Evolutionary conservation across 1,284 basidiomycete genomes (phyloP).

Genomic region (Marasmius oreades): DNA sequence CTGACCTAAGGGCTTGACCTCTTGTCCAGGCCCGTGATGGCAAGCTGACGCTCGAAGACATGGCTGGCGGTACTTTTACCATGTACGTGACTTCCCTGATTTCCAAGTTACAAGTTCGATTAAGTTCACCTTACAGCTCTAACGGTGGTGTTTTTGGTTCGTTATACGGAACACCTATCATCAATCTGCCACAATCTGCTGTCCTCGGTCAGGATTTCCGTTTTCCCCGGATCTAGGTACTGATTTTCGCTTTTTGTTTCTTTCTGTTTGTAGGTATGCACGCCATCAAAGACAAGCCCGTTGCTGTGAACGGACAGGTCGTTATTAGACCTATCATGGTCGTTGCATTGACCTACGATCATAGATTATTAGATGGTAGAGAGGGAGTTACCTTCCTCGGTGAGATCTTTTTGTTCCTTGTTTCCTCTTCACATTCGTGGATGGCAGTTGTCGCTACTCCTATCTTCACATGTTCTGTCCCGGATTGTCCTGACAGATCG

Average conservation of each 20-base stretch:
- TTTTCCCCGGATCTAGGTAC: neutral
- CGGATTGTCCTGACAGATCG: no score
- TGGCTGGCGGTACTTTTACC: slow-evolving; percentile 97
- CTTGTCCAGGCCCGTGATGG: slow-evolving; percentile 77
- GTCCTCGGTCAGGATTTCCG: slow-evolving; percentile 48
- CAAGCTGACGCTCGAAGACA: slow-evolving; percentile 94
- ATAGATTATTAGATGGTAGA: slow-evolving; percentile 92
- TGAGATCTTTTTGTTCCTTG: slow-evolving; percentile 33
- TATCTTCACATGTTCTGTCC: neutral
- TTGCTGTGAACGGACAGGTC: slow-evolving; percentile 92
- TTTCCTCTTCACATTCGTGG: neutral
- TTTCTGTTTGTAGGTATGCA: slow-evolving; percentile 73
- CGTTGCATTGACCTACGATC: slow-evolving; percentile 93
- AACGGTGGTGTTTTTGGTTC: slow-evolving; percentile 99
- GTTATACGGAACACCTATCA: slow-evolving; percentile 94
- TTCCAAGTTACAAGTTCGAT: slow-evolving; percentile 10
- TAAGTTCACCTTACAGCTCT: slow-evolving; percentile 50
- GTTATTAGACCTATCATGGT: slow-evolving; percentile 98
- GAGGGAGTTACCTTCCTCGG: slow-evolving; percentile 98
- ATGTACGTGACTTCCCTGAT: slow-evolving; percentile 56
- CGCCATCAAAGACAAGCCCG: slow-evolving; percentile 91
- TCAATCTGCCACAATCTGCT: slow-evolving; percentile 95
- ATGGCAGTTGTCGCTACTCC: neutral
- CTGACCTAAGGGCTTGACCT: slow-evolving; percentile 8
- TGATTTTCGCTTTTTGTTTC: neutral